These are phyloP conservation scores for Chlorella ohadii DNA, from an alignment of 139 green algal species.

Conservation along the genomic window DNA sequence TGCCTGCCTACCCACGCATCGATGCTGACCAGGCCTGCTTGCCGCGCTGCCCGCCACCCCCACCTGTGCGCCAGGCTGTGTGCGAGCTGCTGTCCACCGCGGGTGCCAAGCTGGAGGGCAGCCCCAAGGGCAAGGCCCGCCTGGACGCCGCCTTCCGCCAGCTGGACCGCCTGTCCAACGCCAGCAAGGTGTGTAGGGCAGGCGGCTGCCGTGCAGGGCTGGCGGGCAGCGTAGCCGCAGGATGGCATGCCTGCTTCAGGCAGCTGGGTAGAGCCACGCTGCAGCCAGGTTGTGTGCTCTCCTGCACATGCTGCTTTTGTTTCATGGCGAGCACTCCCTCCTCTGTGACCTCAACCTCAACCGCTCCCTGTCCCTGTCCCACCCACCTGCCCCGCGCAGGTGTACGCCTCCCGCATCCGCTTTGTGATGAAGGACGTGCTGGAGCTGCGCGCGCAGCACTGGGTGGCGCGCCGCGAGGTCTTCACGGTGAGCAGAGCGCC, in stretches of 20 bases:
- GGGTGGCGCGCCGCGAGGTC: slow-evolving; percentile 64
- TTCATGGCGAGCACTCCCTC: too few species aligned
- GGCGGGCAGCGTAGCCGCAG: too few species aligned
- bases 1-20: background rate
- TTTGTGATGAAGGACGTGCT: slow-evolving; percentile 79
- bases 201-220: too few species aligned
- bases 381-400: background rate
- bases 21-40: background rate
- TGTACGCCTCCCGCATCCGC: slow-evolving; percentile 53
- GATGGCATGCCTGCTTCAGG: too few species aligned
- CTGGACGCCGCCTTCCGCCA: slow-evolving; percentile 57
- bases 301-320: too few species aligned
- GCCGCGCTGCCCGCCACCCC: background rate
- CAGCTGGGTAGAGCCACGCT: too few species aligned
- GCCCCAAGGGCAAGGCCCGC: slow-evolving; percentile 37
- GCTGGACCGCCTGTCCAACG: slow-evolving; percentile 53
- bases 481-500: slow-evolving; percentile 52
- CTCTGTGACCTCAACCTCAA: too few species aligned
- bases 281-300: too few species aligned
- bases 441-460: slow-evolving; percentile 70
- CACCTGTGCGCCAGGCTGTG: slow-evolving; percentile 62
- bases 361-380: too few species aligned
- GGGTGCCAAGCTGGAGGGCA: slow-evolving; percentile 64
- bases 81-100: slow-evolving; percentile 90
- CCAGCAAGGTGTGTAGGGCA: background rate